Base-by-base conservation (phyloP, 768 basidiomycete species). In the Auricularia sp. region DNA sequence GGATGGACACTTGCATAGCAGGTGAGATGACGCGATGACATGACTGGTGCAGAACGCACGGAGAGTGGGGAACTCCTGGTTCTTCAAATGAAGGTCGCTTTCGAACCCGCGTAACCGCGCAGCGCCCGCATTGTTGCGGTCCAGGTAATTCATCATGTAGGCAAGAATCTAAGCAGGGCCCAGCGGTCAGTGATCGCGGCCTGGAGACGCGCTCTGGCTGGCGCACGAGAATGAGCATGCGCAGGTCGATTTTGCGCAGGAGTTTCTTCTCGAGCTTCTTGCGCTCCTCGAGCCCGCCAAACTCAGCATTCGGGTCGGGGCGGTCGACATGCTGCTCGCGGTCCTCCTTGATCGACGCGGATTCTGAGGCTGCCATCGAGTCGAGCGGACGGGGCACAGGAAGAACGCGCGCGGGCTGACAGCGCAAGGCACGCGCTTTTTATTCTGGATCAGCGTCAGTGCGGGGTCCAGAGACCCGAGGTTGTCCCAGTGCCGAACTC, bases 21-120 rank as follows among this genome's bases (percentile, higher is more conserved):
- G 12, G 1, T 42, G 39, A 54, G 53, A 29, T 33, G 6, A 59
- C 23, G 56, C 23, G 56, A 7, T 4, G 58, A 12, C 2, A 42
- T 3, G 16, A 5, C 12, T 34, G 10, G 10, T 10, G 23, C 56
- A 29, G 34, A 7, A 23, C 29, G 56, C 56, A 59, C 56, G 73
- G 16, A 90, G 73, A 0, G 87, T 85, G 11, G 84, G 80, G 70
- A 89, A 91, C 68, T 90, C 79, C 62, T 79, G 74, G 44, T 83
- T 85, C 66, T 81, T 74, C 18, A 91, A 77, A 44, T 81, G 74
- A 36, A 91, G 78, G 72, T 91, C 88, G 61, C 78, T 75, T 70
- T 88, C 86, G 62, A 91, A 87, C 0, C 89, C 90, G 39, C 83
- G 80, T 51, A 90, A 76, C 62, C 90, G 80, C 36, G 88, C 90